Base-by-base conservation (phyloP, 228 moss, liverwort and hornwort genomes). In the Sphagnum magellanicum region DNA sequence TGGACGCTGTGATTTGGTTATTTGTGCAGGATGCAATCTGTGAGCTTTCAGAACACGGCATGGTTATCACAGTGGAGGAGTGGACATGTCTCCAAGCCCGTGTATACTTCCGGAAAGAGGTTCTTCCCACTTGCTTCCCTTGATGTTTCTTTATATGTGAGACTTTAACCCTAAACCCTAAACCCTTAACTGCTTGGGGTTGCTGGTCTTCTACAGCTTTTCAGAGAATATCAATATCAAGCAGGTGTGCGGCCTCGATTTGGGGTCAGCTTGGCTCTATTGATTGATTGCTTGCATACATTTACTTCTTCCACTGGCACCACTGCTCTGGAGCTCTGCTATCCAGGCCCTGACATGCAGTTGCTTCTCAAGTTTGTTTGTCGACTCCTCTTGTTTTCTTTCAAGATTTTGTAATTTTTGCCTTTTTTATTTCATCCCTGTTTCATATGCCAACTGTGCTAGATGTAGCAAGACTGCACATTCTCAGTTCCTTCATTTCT, bases 61-160 rank as follows among this genome's bases (percentile, higher is more conserved):
- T 98, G 81, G 98, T 98, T 61, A 79, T 98, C 68, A 94, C 90
- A 6, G 90, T 98, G 72, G 98, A 98, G 75, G 98, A 98, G 71
- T 90, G 89, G 81, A 90, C 89, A 46, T 98, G 98, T 71, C 76
- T 98, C 74, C 98, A 98, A 78, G 90, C 94, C 64, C 92, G 98
- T 72, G 98, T 98, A 15, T 98, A 90, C 74, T 98, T 98, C 68
- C 89, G 98, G 52, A 98, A 86, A 82, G 98, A 98, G 90, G 98
- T 98, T 32, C 3, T 32, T 32, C 32, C 32, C 32, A 32, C 32
- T 32, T 32, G 32, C 32, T 32, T 32, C 48, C 59, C 68, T 51
- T 68, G 53, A 58, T 14, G 3, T 12, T 55, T 12, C 12, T 55
- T 8, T 0, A 12, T 55, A 12, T 55, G 12, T 12, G 55, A 1